Base-by-base conservation (phyloP, 345 rosid genomes). In the Rhizophora apiculata region DNA sequence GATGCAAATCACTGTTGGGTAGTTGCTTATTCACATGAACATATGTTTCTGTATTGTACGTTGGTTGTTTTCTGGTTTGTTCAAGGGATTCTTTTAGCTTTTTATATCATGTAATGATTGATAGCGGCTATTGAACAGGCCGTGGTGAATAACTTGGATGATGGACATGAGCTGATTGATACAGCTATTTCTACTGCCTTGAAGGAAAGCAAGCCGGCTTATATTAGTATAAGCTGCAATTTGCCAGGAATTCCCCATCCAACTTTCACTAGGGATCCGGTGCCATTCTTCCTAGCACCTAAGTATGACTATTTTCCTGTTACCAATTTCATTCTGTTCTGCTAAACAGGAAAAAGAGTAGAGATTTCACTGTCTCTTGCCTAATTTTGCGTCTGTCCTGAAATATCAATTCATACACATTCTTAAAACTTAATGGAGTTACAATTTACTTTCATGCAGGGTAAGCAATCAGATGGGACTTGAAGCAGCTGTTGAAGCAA, bases 401-500 rank as follows among this genome's bases (percentile, higher is more conserved):
- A 55, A 22, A 55, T 55, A 22, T 10, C 2, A 55, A 22, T 0
- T 27, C 5, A 1, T 43, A 43, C 49, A 43, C 49, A 43, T 43
- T 43, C 49, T 43, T 43, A 43, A 13, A 43, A 34, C 65, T 56
- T 46, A 29, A 57, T n/a, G 27, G 22, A 10, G 24, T 27, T 32
- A 60, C 51, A 7, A 18, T 67, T 21, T 11, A 54, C 51, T 55
- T 75, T 65, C 62, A 64, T 82, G 81, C 81, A 88, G 94, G 76
- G 69, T 74, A n/a, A 88, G 91, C 81, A 88, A 88, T 72, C 84
- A 75, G 26, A 59, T 83, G 70, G 94, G 88, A 39, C 74, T 88
- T 63, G 89, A 88, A 72, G 91, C 89, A 71, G 94, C 94, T 46
- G 89, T 88, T 49, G 89, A 88, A 78, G 89, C 88, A 39, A 68